A percentile compares a stretch with the other conserved stretches of the same genome.
phyloP scores from a whole-genome alignment of 495 filamentous ascomycete genomes.

The Hypoxylon intermedium region DNA sequence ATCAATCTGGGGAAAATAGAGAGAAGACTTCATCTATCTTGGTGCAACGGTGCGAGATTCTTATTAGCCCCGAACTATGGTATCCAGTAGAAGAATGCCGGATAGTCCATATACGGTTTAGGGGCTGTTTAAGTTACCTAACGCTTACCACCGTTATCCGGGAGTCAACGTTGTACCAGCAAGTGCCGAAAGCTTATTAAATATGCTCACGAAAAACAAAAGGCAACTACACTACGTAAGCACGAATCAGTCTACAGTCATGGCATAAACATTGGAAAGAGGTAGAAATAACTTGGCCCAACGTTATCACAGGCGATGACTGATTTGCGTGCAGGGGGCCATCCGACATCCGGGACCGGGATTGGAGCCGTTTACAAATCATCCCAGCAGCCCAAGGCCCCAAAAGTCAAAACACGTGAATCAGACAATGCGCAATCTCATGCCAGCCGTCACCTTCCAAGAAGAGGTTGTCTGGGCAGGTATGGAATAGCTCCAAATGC shows the following conservation, averaged over 20 bases:
- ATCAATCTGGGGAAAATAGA: slow-evolving; percentile 22
- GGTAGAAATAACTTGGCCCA: background rate
- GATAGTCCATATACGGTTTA: slow-evolving; percentile 19
- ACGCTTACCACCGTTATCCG: slow-evolving; percentile 2
- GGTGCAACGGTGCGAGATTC: slow-evolving; percentile 10
- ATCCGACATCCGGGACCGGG: slow-evolving; percentile 10
- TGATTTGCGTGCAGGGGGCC: slow-evolving; percentile 14
- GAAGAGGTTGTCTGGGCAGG: too few relatives aligned
- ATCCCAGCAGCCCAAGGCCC: background rate
- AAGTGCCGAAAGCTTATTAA: slow-evolving; percentile 24
- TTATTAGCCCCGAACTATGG: slow-evolving; percentile 7
- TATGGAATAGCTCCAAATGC: too few relatives aligned
- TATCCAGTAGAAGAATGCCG: slow-evolving; percentile 14
- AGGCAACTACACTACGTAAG: background rate
- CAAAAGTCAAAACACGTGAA: slow-evolving; percentile 4
- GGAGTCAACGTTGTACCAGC: slow-evolving; percentile 7
- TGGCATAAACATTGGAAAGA: too few relatives aligned
- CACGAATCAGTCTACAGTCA: background rate
- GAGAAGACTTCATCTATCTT: slow-evolving; percentile 22
- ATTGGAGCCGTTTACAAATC: background rate
- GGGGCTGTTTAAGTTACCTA: slow-evolving; percentile 29
- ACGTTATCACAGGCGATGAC: too few relatives aligned
- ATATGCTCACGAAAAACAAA: background rate
- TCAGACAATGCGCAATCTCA: slow-evolving; percentile 13
- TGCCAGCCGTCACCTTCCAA: too few relatives aligned